A percentile compares a stretch with the other conserved stretches of the same genome.
These are phyloP conservation scores for Pelargonium citronellum DNA, from an alignment of 441 rosid species.

Conservation along the genomic window DNA sequence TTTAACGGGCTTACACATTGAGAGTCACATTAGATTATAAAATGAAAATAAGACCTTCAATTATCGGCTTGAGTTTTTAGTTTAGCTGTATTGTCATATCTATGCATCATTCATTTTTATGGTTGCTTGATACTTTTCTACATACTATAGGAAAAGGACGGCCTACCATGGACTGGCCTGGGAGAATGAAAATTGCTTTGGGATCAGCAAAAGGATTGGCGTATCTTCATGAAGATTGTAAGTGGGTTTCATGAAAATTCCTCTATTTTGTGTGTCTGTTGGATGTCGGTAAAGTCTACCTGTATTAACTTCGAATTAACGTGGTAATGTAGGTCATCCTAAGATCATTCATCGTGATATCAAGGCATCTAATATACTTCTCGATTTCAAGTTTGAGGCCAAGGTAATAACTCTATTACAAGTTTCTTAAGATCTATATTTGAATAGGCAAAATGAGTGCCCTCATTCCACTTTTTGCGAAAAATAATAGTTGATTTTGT, in stretches of 20 bases:
- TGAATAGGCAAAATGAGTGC: not conserved
- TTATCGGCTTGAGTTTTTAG: too few species aligned
- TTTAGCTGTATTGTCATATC: too few species aligned
- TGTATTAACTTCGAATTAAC: not conserved
- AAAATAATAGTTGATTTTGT: too few species aligned
- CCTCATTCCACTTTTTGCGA: too few species aligned
- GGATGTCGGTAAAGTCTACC: not conserved
- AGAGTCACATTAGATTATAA: too few species aligned
- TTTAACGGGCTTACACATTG: too few species aligned
- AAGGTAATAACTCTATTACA: conserved; percentile 42
- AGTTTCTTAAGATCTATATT: not conserved
- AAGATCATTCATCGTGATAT: conserved; percentile 98
- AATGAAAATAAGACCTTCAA: too few species aligned
- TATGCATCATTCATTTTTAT: too few species aligned
- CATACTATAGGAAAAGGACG: conserved; percentile 76
- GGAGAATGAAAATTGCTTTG: conserved; percentile 76
- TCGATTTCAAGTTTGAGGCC: conserved; percentile 91
- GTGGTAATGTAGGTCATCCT: conserved; percentile 70
- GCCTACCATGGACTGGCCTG: conserved; percentile 82
- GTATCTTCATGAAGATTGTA: conserved; percentile 97
- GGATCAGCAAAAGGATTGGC: conserved; percentile 98
- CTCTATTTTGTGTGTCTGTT: not conserved
- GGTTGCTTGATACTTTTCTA: too few species aligned
- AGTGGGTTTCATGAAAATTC: too few species aligned
- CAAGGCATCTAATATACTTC: conserved; percentile 74